Evolutionary conservation across 2,329 filamentous ascomycete genomes (phyloP).

Genomic region (Fragosphaeria purpurea): DNA sequence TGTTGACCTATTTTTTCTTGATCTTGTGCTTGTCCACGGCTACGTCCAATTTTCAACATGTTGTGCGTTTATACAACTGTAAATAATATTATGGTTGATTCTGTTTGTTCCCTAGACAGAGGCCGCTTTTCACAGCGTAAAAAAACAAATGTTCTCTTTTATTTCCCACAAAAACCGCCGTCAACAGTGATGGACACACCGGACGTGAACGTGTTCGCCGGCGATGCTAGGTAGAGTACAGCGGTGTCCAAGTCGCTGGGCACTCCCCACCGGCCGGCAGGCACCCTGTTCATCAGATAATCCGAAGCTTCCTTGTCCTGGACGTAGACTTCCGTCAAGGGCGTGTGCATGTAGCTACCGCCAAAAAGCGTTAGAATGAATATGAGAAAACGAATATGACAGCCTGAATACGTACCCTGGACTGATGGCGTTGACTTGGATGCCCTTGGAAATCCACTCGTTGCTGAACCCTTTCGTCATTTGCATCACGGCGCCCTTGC

Average conservation of each 20-base stretch:
- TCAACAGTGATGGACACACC: constrained; percentile 3
- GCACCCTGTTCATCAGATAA: constrained; percentile 70
- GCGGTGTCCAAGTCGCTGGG: constrained; percentile 60
- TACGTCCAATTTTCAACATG: too few relatives aligned
- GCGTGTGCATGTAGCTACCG: constrained; percentile 62
- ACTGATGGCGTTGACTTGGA: constrained; percentile 78
- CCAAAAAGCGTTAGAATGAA: too few relatives aligned
- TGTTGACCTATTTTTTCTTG: too few relatives aligned
- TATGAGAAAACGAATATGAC: too few relatives aligned
- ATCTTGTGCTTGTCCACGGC: too few relatives aligned
- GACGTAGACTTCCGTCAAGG: constrained; percentile 80
- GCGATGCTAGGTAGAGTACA: neutral
- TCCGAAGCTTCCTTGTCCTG: constrained; percentile 57
- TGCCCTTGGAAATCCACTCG: constrained; percentile 67
- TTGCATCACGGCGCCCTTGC: constrained; percentile 75
- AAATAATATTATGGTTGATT: too few relatives aligned
- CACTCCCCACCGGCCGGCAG: constrained; percentile 69
- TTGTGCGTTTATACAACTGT: too few relatives aligned
- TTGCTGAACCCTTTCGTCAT: constrained; percentile 77
- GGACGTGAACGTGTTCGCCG: constrained; percentile 1
- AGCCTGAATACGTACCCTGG: constrained; percentile 40
- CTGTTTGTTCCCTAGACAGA: too few relatives aligned
- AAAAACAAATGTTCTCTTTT: neutral
- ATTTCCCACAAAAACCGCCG: constrained; percentile 4
- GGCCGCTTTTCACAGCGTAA: too few relatives aligned